Evolutionary conservation across 2,329 filamentous ascomycete genomes (phyloP).

Genomic region (Calonectria pseudoreteaudii): DNA sequence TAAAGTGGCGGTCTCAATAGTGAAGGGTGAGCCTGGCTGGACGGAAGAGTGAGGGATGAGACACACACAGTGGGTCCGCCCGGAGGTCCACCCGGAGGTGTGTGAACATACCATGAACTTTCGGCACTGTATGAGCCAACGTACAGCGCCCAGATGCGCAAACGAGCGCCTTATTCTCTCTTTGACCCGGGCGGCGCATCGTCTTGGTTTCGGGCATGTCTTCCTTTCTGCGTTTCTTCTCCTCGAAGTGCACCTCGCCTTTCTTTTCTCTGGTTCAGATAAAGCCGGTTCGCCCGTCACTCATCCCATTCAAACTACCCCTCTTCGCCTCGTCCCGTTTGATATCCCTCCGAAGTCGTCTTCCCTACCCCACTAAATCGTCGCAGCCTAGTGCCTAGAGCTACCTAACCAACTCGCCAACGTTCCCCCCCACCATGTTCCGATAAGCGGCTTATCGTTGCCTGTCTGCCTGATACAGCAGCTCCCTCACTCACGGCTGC

Average conservation of each 20-base stretch:
- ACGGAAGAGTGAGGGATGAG: neutral
- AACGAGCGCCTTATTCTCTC: neutral
- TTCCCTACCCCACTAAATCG: slow-evolving; percentile 19
- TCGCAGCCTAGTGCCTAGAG: slow-evolving; percentile 11
- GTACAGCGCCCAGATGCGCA: slow-evolving; percentile 3
- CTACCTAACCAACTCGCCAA: slow-evolving; percentile 17
- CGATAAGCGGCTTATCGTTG: slow-evolving; percentile 48
- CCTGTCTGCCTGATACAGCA: slow-evolving; percentile 48
- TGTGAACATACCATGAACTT: neutral
- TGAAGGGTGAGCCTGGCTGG: neutral
- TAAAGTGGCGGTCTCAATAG: neutral
- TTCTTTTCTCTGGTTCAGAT: neutral
- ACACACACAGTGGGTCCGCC: slow-evolving; percentile 11
- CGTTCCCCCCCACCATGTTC: slow-evolving; percentile 33
- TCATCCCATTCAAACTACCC: neutral
- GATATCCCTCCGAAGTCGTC: slow-evolving; percentile 1
- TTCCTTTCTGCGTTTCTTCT: neutral
- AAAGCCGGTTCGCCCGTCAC: neutral
- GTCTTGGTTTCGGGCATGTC: neutral
- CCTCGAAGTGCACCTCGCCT: neutral
- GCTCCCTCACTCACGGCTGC: slow-evolving; percentile 39
- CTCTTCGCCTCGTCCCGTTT: neutral
- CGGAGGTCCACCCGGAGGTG: neutral
- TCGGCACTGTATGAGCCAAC: slow-evolving; percentile 23
- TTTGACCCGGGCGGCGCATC: neutral